Evolutionary conservation across 2,329 filamentous ascomycete species (phyloP).

Genomic region (Trichoderma cornu-damae): DNA sequence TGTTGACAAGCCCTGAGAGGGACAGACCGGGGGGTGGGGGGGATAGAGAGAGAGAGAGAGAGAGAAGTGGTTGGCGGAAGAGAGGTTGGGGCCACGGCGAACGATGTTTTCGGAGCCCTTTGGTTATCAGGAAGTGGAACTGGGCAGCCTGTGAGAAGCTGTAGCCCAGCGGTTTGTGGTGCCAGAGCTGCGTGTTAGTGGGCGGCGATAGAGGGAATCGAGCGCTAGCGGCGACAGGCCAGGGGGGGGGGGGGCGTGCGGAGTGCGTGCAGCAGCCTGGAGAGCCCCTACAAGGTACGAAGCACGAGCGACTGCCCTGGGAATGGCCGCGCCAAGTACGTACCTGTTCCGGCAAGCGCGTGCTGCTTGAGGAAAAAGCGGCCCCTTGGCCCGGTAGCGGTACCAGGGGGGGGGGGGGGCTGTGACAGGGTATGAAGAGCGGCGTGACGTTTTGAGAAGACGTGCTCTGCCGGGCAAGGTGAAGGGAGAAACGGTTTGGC

Average conservation of each 20-base stretch:
- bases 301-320: neutral
- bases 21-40: conserved; percentile 19
- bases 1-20: conserved; percentile 21
- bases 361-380: neutral
- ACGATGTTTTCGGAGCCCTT: conserved; percentile 26
- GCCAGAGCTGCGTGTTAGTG: conserved; percentile 16
- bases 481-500: neutral
- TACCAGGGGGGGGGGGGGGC: neutral
- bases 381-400: neutral
- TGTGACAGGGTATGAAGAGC: conserved; percentile 5
- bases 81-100: conserved; percentile 27
- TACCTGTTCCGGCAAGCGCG: neutral
- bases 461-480: neutral
- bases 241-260: conserved; percentile 5
- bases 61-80: conserved; percentile 21
- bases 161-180: conserved; percentile 12
- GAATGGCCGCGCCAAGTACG: neutral
- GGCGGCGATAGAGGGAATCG: conserved; percentile 4
- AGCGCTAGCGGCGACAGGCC: conserved; percentile 5
- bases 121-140: conserved; percentile 20
- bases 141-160: conserved; percentile 13
- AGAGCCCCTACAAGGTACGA: too few relatives aligned
- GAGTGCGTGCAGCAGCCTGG: conserved; percentile 4
- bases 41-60: conserved; percentile 23
- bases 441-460: conserved; percentile 11